phyloP scores from a whole-genome alignment of 2,329 filamentous ascomycete genomes.

The Talaromyces islandicus region DNA sequence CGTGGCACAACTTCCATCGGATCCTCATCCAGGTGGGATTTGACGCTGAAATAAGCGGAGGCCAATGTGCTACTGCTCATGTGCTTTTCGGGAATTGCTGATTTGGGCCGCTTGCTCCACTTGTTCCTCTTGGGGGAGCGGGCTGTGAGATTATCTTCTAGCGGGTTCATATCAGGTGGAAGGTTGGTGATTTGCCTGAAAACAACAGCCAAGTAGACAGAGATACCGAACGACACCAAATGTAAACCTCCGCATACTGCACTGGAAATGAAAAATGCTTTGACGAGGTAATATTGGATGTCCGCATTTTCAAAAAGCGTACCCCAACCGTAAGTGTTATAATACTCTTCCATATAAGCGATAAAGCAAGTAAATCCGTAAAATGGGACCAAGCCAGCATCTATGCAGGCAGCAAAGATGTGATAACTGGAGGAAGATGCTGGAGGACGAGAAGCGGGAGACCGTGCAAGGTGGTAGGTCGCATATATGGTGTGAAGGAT shows the following conservation, averaged over 20 bases:
- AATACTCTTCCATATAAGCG: constrained; percentile 46
- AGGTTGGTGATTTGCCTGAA: constrained; percentile 78
- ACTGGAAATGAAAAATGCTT: constrained; percentile 63
- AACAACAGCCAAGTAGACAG: constrained; percentile 67
- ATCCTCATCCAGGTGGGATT: constrained; percentile 35
- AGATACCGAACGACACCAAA: constrained; percentile 61
- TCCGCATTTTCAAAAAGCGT: constrained; percentile 58
- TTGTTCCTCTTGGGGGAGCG: constrained; percentile 45
- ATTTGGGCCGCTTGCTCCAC: constrained; percentile 57
- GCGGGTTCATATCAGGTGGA: constrained; percentile 91
- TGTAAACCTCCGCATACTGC: constrained; percentile 63
- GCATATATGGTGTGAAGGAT: constrained; percentile 68
- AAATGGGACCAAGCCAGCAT: constrained; percentile 60
- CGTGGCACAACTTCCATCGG: constrained; percentile 38
- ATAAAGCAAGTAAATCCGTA: constrained; percentile 55
- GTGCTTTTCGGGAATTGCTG: constrained; percentile 57
- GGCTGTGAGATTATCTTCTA: constrained; percentile 79
- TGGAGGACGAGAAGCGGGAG: constrained; percentile 65
- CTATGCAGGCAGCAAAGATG: constrained; percentile 70
- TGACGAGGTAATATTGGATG: constrained; percentile 55
- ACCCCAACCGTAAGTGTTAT: constrained; percentile 52
- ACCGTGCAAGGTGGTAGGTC: constrained; percentile 71
- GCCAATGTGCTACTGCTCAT: constrained; percentile 46
- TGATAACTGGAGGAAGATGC: constrained; percentile 84
- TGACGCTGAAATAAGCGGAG: constrained; percentile 28